Evolutionary conservation across 108 stramenopile species (phyloP).

Genomic region (Discostella stelligeroides): DNA sequence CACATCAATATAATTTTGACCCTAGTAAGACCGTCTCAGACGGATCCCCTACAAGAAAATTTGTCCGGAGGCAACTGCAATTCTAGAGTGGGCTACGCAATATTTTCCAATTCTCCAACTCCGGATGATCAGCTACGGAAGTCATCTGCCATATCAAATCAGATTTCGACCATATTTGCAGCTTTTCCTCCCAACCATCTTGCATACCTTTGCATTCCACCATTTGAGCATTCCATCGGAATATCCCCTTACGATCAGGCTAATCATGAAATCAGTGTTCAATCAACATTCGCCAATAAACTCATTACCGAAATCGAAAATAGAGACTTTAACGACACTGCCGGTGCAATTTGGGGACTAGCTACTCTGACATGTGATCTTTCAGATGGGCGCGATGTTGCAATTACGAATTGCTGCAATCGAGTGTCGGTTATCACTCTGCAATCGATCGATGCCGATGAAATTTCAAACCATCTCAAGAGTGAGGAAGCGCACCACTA

Average conservation of each 20-base stretch:
- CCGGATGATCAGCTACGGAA: slow-evolving; percentile 28
- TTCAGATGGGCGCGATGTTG: slow-evolving; percentile 4
- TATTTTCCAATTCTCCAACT: slow-evolving; percentile 37
- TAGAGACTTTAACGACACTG: slow-evolving; percentile 8
- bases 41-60: slow-evolving; percentile 6
- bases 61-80: slow-evolving; percentile 29
- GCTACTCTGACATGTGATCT: slow-evolving; percentile 39
- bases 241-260: slow-evolving; percentile 45
- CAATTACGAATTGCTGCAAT: slow-evolving; percentile 32
- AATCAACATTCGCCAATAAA: slow-evolving; percentile 48
- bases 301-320: slow-evolving; percentile 27
- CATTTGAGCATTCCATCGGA: slow-evolving; percentile 22
- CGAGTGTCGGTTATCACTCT: slow-evolving; percentile 31
- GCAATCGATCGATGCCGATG: slow-evolving; percentile 14
- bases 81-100: slow-evolving; percentile 35
- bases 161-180: slow-evolving; percentile 32
- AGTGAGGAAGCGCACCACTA: slow-evolving; percentile 14
- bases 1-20: slow-evolving; percentile 22
- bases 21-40: slow-evolving; percentile 8
- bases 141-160: slow-evolving; percentile 36
- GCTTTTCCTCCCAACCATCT: slow-evolving; percentile 45
- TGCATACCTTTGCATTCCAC: slow-evolving; percentile 38
- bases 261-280: slow-evolving; percentile 41
- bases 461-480: slow-evolving; percentile 12
- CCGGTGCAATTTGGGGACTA: slow-evolving; percentile 33